Conservation (phyloP, 805 yeast species). For the Priceomyces carsonii region DNA sequence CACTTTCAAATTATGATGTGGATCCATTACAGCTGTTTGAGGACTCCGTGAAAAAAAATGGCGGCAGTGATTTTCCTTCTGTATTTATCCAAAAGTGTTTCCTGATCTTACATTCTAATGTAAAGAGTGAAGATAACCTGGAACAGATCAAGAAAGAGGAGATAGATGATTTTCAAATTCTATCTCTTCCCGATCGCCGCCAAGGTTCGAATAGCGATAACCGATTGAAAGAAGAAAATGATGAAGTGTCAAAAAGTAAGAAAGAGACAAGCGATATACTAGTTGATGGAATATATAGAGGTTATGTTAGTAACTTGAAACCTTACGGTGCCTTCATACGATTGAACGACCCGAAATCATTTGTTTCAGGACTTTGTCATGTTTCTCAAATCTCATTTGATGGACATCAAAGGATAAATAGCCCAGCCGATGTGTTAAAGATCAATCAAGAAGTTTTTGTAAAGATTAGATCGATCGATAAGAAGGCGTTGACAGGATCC, state of each 20-base stretch:
- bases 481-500: conserved; percentile 35
- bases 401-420: conserved; percentile 46
- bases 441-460: conserved; percentile 66
- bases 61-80: conserved; percentile 41
- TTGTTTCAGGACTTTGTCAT: conserved; percentile 70
- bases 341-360: conserved; percentile 29
- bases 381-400: conserved; percentile 61
- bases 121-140: conserved; percentile 8
- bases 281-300: conserved; percentile 55
- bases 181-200: too few species aligned
- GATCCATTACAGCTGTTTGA: conserved; percentile 6
- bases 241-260: not conserved
- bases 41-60: conserved; percentile 28
- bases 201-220: too few species aligned
- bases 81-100: conserved; percentile 27
- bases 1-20: conserved; percentile 1
- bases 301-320: conserved; percentile 59
- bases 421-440: conserved; percentile 59
- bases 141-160: conserved; percentile 8
- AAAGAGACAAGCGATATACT: conserved; percentile 19
- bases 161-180: conserved; percentile 9
- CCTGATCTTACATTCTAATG: conserved; percentile 10
- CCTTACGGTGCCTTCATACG: conserved; percentile 79
- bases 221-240: conserved; percentile 3
- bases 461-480: conserved; percentile 45